Conservation (phyloP, 2,329 filamentous ascomycete species). For the Pestalotiopsis sp. region DNA sequence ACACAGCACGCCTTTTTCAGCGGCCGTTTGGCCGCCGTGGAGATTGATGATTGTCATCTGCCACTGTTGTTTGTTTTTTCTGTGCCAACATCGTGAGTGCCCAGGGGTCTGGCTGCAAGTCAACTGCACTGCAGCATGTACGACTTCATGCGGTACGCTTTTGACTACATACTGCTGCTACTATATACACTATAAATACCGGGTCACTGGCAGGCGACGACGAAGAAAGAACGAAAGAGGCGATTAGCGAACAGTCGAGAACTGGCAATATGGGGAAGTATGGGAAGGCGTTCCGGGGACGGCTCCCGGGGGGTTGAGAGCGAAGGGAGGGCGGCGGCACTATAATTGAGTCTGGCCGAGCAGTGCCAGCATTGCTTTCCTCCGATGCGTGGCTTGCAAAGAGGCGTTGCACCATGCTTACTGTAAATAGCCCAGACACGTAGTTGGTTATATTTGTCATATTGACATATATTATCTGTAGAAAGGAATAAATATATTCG, state of each 20-base stretch:
- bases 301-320: background rate
- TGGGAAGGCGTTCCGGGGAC: background rate
- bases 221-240: background rate
- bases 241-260: background rate
- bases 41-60: background rate
- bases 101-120: background rate
- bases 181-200: background rate
- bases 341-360: background rate
- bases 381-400: background rate
- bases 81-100: background rate
- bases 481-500: background rate
- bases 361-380: background rate
- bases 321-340: background rate
- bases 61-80: background rate
- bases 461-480: background rate
- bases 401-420: background rate
- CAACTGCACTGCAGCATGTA: background rate
- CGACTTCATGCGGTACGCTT: background rate
- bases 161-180: background rate
- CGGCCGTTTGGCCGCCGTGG: background rate
- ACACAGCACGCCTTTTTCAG: background rate
- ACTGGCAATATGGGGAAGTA: background rate
- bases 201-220: background rate
- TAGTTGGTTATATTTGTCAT: background rate
- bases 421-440: background rate